Conservation (phyloP, 1,139 yeast species). For the Eremothecium coryli region DNA sequence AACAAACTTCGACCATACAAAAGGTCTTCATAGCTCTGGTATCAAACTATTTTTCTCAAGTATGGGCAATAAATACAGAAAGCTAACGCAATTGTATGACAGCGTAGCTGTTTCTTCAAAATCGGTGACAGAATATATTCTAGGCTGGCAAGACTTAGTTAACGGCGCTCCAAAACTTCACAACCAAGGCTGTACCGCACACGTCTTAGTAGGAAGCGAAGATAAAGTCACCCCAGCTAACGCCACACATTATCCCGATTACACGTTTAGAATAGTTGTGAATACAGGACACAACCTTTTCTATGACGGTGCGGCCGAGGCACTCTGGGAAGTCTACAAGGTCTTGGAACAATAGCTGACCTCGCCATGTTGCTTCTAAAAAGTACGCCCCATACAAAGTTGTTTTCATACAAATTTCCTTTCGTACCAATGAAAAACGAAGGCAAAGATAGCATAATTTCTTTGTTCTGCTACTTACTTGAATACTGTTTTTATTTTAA, state of each 20-base stretch:
- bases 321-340: constrained; percentile 3
- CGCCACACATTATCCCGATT: constrained; percentile 3
- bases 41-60: constrained; percentile 23
- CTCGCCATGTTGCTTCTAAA: no score
- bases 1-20: constrained; percentile 24
- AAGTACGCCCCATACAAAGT: no score
- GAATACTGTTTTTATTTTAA: no score
- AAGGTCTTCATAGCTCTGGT: constrained; percentile 27
- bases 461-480: no score
- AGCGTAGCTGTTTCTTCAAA: constrained; percentile 25
- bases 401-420: no score
- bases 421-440: no score
- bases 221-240: constrained; percentile 3
- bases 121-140: constrained; percentile 23
- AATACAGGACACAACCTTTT: constrained; percentile 4
- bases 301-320: constrained; percentile 5
- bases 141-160: constrained; percentile 22
- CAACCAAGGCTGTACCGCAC: background rate
- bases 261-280: constrained; percentile 1
- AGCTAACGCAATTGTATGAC: constrained; percentile 24
- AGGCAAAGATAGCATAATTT: no score
- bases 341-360: constrained; percentile 1
- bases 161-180: constrained; percentile 2
- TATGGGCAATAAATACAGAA: constrained; percentile 16
- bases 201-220: constrained; percentile 4